Conservation (phyloP, 2,329 filamentous ascomycete genomes). For the Aspergillus phoenicis region DNA sequence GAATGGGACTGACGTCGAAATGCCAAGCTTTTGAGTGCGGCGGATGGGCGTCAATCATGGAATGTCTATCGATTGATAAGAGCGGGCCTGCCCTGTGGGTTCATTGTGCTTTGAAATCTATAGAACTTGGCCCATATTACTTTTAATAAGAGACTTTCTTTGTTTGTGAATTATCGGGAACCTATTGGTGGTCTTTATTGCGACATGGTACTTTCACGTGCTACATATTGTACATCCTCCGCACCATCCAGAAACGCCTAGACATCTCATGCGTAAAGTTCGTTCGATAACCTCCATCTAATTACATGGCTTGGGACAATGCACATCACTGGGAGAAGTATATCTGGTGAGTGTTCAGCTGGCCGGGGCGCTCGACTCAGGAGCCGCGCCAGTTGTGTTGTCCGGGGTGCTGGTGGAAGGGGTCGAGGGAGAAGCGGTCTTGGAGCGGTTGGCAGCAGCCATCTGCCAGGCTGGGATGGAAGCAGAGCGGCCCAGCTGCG, state of each 20-base stretch:
- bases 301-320: neutral
- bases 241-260: neutral
- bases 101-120: neutral
- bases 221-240: neutral
- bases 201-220: neutral
- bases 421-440: conserved; percentile 35
- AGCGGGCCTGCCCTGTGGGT: neutral
- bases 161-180: neutral
- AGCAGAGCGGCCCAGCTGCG: conserved; percentile 56
- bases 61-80: neutral
- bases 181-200: neutral
- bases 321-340: conserved; percentile 3
- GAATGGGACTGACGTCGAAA: neutral
- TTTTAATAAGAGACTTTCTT: neutral
- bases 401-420: conserved; percentile 22
- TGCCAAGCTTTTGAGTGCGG: conserved; percentile 3
- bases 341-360: conserved; percentile 25
- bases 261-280: neutral
- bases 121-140: too few relatives aligned
- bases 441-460: conserved; percentile 63
- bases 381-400: conserved; percentile 15
- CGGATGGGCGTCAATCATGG: neutral
- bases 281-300: neutral
- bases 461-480: conserved; percentile 81
- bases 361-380: conserved; percentile 32